Conservation (phyloP, 2,329 filamentous ascomycete species). For the Nemania serpens region DNA sequence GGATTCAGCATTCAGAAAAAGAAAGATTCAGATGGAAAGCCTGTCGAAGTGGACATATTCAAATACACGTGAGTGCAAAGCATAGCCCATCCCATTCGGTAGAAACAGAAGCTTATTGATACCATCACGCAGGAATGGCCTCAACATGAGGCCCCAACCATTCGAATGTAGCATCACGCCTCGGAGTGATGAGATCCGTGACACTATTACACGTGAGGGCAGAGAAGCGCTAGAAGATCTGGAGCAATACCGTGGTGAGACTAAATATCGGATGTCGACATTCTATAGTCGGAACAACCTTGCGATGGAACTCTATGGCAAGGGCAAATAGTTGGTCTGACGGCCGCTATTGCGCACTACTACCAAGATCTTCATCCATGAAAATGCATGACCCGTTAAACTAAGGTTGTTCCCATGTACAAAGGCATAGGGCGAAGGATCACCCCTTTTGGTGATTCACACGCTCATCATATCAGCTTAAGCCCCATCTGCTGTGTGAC, state of each 20-base stretch:
- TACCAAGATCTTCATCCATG: too few species aligned
- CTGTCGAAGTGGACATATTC: slow-evolving; percentile 61
- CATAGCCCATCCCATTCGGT: slow-evolving; percentile 6
- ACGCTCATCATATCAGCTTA: too few species aligned
- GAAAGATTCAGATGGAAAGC: slow-evolving; percentile 45
- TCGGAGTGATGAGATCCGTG: slow-evolving; percentile 52
- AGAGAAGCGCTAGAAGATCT: slow-evolving; percentile 56
- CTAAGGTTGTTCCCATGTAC: too few species aligned
- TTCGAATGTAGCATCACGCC: slow-evolving; percentile 60
- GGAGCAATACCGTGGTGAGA: slow-evolving; percentile 58
- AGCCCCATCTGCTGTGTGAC: too few species aligned
- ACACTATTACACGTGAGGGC: slow-evolving; percentile 58
- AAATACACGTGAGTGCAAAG: slow-evolving; percentile 53
- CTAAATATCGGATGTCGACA: slow-evolving; percentile 60
- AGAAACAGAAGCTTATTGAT: background rate
- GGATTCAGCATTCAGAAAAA: slow-evolving; percentile 56
- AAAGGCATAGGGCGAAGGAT: too few species aligned
- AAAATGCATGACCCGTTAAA: too few species aligned
- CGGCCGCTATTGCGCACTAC: too few species aligned
- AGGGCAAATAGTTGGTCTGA: slow-evolving; percentile 31
- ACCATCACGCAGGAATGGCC: slow-evolving; percentile 50
- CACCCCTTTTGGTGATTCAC: too few species aligned
- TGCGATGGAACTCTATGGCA: slow-evolving; percentile 41
- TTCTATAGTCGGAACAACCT: slow-evolving; percentile 49
- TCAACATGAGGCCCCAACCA: slow-evolving; percentile 62